Evolutionary conservation across 768 basidiomycete species (phyloP), one percentile per base, ranked within the genome.

Genomic region (Rhizopogon roseolus): DNA sequence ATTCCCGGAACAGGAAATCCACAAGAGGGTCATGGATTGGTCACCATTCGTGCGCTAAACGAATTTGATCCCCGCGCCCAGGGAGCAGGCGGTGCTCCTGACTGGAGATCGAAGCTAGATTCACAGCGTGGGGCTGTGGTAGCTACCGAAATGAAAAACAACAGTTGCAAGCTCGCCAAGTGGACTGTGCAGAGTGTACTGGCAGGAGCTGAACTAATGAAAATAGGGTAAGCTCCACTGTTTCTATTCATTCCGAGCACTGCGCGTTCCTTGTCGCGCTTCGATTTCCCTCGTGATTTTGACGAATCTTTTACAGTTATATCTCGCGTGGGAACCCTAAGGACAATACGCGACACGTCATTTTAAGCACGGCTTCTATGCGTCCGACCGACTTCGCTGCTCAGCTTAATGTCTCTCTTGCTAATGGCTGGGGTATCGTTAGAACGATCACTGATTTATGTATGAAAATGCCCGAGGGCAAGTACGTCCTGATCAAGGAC

Each of bases 121-220:
- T 86, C 90, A 5, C 94, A 98, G 71, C 84, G 94, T 42, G 97
- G 97, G 57, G 97, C 97, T 2, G 96, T 99, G 41, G 94, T 98
- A 55, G 93, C 97, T 36, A 95, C 93, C 25, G 97, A 99, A 78
- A 98, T 98, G 97, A 99, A 98, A 77, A 99, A 99, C 73, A 99
- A 99, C 75, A 91, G 88, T 62, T 94, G 88, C 75, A 99, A 99
- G 71, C 81, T 99, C 28, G 94, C 95, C 17, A 89, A 96, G 64
- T 99, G 96, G 94, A 87, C 96, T 0, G 91, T 98, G 16, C 94
- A 98, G 76, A 90, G 90, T 65, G 79, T 98, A 38, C 77, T 99
- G 36, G 93, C 97, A 41, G 97, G 97, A 41, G 96, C 94, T 19
- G 97, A 98, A 49, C 73, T 86, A 56, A 88, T 98, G 86, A 99